Base-by-base conservation (phyloP, 73 alveolate genomes). In the Paramecium caudatum region DNA sequence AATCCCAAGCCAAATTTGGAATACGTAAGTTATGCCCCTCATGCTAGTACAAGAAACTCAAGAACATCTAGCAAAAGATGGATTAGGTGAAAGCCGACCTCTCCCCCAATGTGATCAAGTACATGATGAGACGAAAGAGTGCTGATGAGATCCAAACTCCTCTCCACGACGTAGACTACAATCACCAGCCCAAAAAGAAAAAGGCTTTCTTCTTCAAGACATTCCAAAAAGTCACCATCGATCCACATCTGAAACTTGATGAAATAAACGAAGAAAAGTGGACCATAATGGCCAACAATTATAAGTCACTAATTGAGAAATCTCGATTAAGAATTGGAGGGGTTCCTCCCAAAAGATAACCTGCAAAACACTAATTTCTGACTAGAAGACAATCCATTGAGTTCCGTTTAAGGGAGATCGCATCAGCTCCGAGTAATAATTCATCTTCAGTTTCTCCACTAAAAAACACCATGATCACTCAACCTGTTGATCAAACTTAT, bases 351-450 rank as follows among this genome's bases (percentile, higher is more conserved):
- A 74, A 37, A 74, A 74, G 39, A 13, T 37, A 37, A 41, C 47
- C 30, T 15, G 23, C 36, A n/a, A 74, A 74, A 27, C 10, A 39
- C 15, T 74, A 74, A 15, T 74, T 74, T 74, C 47, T 74, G 0
- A 74, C 88, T 74, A 17, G 68, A 74, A 74, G 88, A 74, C 32
- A 74, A 74, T 74, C 88, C 36, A 74, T 74, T 17, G 88, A 74
- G 43, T 74, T 16, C 43, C 43, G 88, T 41, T 30, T 74, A 6
- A 45, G 68, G 17, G 69, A 41, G 32, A 74, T 74, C 15, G 39
- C 47, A 21, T 41, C 62, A 13, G 45, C 80, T 55, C 84, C 84
- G 0, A 74, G 65, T 43, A 74, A 74, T 74, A 45, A 37, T 45
- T 45, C 88, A 36, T n/a, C n/a, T n/a, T 74, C 88, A 15, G 55